Percentiles rank a stretch among this genome's conserved stretches.
Evolutionary conservation across 768 basidiomycete species (phyloP).

Genomic region (Clitopilus passeckerianus): DNA sequence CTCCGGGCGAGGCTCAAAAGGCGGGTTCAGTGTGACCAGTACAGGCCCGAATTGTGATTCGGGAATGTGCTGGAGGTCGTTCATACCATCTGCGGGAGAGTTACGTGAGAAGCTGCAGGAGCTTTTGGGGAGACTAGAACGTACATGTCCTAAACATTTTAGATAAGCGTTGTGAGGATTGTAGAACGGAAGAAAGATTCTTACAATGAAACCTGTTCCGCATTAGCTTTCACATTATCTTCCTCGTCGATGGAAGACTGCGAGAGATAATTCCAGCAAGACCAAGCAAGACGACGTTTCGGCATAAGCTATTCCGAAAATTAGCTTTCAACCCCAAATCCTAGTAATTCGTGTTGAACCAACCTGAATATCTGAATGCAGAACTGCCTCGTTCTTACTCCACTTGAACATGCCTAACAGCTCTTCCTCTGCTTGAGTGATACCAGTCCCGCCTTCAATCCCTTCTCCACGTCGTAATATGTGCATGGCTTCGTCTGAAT

Average conservation of each 20-base stretch:
- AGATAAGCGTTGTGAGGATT: neutral
- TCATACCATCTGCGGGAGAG: constrained; percentile 58
- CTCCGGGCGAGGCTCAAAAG: constrained; percentile 46
- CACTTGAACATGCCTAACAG: constrained; percentile 59
- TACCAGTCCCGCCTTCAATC: constrained; percentile 16
- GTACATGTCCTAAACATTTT: constrained; percentile 35
- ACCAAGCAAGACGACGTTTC: constrained; percentile 53
- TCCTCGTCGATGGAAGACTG: constrained; percentile 30
- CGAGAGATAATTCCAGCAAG: constrained; percentile 79
- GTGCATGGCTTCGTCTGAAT: constrained; percentile 58
- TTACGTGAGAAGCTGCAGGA: neutral
- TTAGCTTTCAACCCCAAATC: neutral
- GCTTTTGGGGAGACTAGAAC: constrained; percentile 2
- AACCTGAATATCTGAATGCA: constrained; percentile 63
- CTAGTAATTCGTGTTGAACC: constrained; percentile 11
- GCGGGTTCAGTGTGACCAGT: constrained; percentile 71
- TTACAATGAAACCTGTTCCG: constrained; percentile 59
- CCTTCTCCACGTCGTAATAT: constrained; percentile 44
- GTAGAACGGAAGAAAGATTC: constrained; percentile 15
- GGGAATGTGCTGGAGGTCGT: constrained; percentile 65
- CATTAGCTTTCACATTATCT: constrained; percentile 37
- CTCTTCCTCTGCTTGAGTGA: constrained; percentile 46
- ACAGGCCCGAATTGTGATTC: constrained; percentile 53
- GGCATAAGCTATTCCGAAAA: constrained; percentile 57
- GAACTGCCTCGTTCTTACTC: constrained; percentile 60